phyloP scores from a whole-genome alignment of 2,329 filamentous ascomycete species.

The Geosmithia putterillii region DNA sequence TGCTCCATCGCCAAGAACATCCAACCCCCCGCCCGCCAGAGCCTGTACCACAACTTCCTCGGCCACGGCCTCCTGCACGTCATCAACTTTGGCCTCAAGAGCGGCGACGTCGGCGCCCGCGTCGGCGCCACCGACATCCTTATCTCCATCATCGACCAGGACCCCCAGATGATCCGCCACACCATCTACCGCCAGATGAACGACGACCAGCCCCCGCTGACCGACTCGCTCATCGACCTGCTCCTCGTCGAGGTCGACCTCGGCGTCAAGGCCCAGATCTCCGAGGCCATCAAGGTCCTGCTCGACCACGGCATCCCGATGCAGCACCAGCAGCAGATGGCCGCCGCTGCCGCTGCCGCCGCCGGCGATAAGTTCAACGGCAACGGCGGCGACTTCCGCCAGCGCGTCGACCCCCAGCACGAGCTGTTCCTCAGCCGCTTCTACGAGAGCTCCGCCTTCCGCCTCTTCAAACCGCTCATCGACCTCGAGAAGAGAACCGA shows the following conservation, averaged over 20 bases:
- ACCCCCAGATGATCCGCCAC: slow-evolving; percentile 83
- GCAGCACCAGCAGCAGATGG: slow-evolving; percentile 27
- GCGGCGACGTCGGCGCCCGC: slow-evolving; percentile 71
- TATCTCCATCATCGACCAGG: slow-evolving; percentile 89
- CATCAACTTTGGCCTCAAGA: slow-evolving; percentile 82
- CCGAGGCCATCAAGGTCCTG: slow-evolving; percentile 88
- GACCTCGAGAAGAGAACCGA: slow-evolving; percentile 61
- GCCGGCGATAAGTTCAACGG: slow-evolving; percentile 48
- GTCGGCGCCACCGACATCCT: slow-evolving; percentile 91
- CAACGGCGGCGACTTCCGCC: too few species aligned
- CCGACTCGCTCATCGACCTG: slow-evolving; percentile 85
- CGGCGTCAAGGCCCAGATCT: slow-evolving; percentile 89
- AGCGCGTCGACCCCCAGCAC: slow-evolving; percentile 59
- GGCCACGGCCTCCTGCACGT: slow-evolving; percentile 76
- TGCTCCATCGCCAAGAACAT: slow-evolving; percentile 90
- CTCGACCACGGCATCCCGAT: slow-evolving; percentile 56
- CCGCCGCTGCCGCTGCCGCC: slow-evolving; percentile 49
- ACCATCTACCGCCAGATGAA: slow-evolving; percentile 88
- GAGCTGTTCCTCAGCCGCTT: slow-evolving; percentile 79
- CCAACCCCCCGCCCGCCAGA: slow-evolving; percentile 68
- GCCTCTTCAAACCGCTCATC: slow-evolving; percentile 77
- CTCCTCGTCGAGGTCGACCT: slow-evolving; percentile 84
- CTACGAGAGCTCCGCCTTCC: slow-evolving; percentile 76
- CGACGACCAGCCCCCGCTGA: slow-evolving; percentile 75
- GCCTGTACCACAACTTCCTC: slow-evolving; percentile 83